phyloP scores from a whole-genome alignment of 495 filamentous ascomycete genomes.

The Penicillium nucicola region DNA sequence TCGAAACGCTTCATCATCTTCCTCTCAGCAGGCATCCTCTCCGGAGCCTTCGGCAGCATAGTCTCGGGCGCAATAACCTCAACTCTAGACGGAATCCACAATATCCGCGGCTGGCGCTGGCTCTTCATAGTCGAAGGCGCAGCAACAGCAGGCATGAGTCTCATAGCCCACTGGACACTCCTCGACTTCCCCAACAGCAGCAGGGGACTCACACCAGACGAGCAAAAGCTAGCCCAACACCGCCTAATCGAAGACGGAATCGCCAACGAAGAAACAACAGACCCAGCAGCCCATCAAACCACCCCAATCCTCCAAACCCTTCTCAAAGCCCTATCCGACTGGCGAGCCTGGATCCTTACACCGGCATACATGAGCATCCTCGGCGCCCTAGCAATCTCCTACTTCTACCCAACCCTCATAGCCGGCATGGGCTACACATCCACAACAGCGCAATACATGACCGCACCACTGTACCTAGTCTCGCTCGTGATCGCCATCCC shows the following conservation, averaged over 20 bases:
- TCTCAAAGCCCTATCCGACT: background rate
- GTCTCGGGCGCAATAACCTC: slow-evolving; percentile 39
- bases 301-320: background rate
- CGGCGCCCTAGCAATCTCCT: slow-evolving; percentile 16
- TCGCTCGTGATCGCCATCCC: slow-evolving; percentile 5
- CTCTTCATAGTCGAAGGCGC: slow-evolving; percentile 35
- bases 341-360: slow-evolving; percentile 1
- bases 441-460: slow-evolving; percentile 33
- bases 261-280: background rate
- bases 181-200: slow-evolving; percentile 5
- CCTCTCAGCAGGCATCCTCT: slow-evolving; percentile 37
- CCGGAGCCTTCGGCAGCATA: slow-evolving; percentile 44
- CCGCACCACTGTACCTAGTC: slow-evolving; percentile 38
- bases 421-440: slow-evolving; percentile 39
- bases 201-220: background rate
- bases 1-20: slow-evolving; percentile 35
- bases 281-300: background rate
- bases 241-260: background rate
- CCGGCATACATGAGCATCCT: slow-evolving; percentile 2
- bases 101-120: slow-evolving; percentile 46
- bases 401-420: slow-evolving; percentile 42
- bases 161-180: slow-evolving; percentile 10
- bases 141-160: slow-evolving; percentile 10
- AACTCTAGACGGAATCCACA: slow-evolving; percentile 32
- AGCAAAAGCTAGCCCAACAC: background rate